These are phyloP conservation scores for Mentha longifolia DNA, from an alignment of 257 asterid genomes.

Conservation along the genomic window DNA sequence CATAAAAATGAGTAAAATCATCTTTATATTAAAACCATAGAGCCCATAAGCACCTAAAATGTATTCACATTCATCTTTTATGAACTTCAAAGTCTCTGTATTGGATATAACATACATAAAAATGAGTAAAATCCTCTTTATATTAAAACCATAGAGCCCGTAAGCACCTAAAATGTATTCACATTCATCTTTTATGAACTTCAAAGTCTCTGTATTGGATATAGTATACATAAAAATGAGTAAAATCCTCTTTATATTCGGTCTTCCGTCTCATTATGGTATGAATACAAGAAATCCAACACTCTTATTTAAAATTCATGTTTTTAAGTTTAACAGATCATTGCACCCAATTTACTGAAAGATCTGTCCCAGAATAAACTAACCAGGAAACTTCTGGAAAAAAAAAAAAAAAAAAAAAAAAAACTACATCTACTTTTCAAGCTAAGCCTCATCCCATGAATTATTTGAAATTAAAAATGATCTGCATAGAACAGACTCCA, in stretches of 20 bases:
- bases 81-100: no score
- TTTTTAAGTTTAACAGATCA: background rate
- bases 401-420: no score
- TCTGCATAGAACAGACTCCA: background rate
- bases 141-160: no score
- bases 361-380: background rate
- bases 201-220: background rate
- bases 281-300: background rate
- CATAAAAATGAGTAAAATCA: no score
- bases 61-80: no score
- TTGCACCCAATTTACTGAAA: background rate
- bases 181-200: no score
- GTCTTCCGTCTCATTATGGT: constrained; percentile 8
- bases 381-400: background rate
- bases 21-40: no score
- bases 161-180: no score
- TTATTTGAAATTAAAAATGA: background rate
- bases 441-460: background rate
- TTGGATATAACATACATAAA: no score
- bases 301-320: background rate
- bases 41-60: no score
- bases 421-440: background rate
- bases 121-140: no score
- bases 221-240: background rate
- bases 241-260: background rate